Evolutionary conservation across 1,284 basidiomycete genomes (phyloP), one percentile per base, ranked within the genome.

Genomic region (Ustilago sp.): DNA sequence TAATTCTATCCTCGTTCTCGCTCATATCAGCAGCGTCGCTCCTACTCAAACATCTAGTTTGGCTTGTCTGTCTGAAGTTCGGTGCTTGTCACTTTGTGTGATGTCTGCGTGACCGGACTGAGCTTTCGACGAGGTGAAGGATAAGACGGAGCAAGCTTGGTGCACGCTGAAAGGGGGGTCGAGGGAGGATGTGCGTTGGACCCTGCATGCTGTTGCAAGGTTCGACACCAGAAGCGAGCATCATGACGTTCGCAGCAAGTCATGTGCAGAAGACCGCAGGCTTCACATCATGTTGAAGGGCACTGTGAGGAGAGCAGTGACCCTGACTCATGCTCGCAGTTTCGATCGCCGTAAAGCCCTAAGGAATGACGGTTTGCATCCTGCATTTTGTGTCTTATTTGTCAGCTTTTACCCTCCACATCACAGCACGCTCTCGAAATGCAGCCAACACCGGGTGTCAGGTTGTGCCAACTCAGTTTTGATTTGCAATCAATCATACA

Each of bases 281-380:
- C n/a, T 45, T 15, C 7, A 19, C n/a, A 45, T 19, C 19, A 45
- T 45, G n/a, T 45, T 19, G 28, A n/a, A 31, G n/a, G 17, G 43
- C 43, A 19, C 43, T 19, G 19, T 19, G 43, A 19, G 19, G 23
- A 1, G 17, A 17, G 34, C 19, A 8, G 38, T 8, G 8, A 41
- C 32, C 43, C 57, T 68, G 65, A 68, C 53, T 68, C 65, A 68
- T 61, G 59, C 36, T 57, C 60, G 65, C 65, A 62, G n/a, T 52
- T 39, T 28, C 54, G 59, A 67, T 60, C 52, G 47, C 55, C 32
- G 38, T 35, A 28, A 31, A 34, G 41, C 19, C 6, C 6, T 41
- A 34, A 41, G 23, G n/a, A 17, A 15, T 43, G 38, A 41, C 55
- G 36, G 28, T 5, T 31, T 2, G 23, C 48, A 64, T 39, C 55